Evolutionary conservation across 306 rosid genomes (phyloP).

Genomic region (Lithocarpus polystachyus): DNA sequence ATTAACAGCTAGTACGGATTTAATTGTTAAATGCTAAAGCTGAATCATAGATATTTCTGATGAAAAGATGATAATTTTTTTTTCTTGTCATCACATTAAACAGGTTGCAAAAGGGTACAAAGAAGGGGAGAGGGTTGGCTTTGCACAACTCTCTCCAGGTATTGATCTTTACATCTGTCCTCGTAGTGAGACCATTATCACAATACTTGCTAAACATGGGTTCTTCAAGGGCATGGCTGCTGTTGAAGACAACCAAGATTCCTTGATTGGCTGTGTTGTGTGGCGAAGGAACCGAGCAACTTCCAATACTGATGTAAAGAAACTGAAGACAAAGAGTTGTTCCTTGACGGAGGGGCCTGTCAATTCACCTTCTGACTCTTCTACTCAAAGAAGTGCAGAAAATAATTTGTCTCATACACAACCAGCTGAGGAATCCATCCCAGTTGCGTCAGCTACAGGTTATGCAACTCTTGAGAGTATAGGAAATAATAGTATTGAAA

Average conservation of each 20-base stretch:
- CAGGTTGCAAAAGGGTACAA: conserved; percentile 26
- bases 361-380: not conserved
- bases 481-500: not conserved
- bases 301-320: not conserved
- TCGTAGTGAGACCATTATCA: conserved; percentile 28
- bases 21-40: not conserved
- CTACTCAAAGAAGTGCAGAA: not conserved
- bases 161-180: conserved; percentile 31
- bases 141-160: conserved; percentile 19
- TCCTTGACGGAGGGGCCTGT: not conserved
- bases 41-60: not conserved
- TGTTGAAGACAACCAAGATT: conserved; percentile 24
- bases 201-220: conserved; percentile 30
- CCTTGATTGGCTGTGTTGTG: conserved; percentile 31
- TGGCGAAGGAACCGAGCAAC: conserved; percentile 26
- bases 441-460: not conserved
- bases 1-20: not conserved
- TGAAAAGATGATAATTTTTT: not conserved
- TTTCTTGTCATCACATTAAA: not conserved
- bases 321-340: conserved; percentile 1
- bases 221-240: conserved; percentile 35
- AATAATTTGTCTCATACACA: not conserved
- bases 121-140: conserved; percentile 24
- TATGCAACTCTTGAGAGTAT: not conserved
- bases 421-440: conserved; percentile 1